Evolutionary conservation across 169 alveolate species (phyloP).

Genomic region (Cyclospora cayetanensis): DNA sequence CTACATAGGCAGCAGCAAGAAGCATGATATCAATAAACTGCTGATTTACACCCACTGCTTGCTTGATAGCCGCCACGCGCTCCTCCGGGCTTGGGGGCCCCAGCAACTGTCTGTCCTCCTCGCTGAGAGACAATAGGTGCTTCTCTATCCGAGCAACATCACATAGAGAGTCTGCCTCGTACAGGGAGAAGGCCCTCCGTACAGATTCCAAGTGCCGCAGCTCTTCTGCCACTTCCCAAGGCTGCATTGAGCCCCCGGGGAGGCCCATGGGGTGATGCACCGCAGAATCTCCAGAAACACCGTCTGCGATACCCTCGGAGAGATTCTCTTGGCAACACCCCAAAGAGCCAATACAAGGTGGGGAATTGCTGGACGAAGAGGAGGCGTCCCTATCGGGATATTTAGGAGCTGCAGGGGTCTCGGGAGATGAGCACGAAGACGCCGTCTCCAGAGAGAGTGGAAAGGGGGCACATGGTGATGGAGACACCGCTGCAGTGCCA

Average conservation of each 20-base stretch:
- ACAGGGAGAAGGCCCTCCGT: constrained; percentile 44
- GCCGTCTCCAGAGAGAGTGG: too few species aligned
- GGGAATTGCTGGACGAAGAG: too few species aligned
- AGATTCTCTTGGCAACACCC: too few species aligned
- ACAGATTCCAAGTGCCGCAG: constrained; percentile 51
- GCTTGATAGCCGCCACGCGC: neutral
- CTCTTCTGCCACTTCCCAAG: constrained; percentile 51
- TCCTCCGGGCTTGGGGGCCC: constrained; percentile 37
- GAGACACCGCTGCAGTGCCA: neutral
- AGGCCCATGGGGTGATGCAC: neutral
- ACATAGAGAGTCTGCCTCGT: constrained; percentile 48
- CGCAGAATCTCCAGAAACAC: neutral
- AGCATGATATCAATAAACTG: constrained; percentile 67
- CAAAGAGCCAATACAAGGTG: too few species aligned
- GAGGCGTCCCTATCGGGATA: too few species aligned
- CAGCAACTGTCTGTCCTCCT: constrained; percentile 54
- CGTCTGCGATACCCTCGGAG: neutral
- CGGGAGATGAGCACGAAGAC: too few species aligned
- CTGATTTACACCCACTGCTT: constrained; percentile 66
- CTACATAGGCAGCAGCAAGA: constrained; percentile 49
- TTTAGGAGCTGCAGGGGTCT: too few species aligned
- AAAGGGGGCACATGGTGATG: too few species aligned
- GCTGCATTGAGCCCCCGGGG: neutral
- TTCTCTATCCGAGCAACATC: constrained; percentile 70
- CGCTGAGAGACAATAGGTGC: neutral